Conservation (phyloP, 192 early-diverging fungal species). For the Entophlyctis luteolus region DNA sequence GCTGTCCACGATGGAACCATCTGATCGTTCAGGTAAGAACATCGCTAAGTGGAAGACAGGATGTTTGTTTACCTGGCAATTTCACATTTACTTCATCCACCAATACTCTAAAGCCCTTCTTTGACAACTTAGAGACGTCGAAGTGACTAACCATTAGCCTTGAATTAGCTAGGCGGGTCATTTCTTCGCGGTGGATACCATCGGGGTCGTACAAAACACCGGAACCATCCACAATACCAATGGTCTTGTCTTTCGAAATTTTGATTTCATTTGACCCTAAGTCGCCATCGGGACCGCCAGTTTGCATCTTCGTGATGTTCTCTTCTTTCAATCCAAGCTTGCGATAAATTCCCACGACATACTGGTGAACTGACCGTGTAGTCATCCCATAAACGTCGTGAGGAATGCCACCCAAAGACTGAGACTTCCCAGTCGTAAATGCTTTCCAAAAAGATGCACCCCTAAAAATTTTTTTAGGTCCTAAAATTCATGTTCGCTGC, state of each 20-base stretch:
- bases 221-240: conserved; percentile 93
- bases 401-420: conserved; percentile 89
- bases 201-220: conserved; percentile 91
- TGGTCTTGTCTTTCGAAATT: conserved; percentile 94
- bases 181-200: conserved; percentile 87
- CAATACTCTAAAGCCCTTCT: conserved; percentile 89
- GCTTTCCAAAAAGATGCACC: conserved; percentile 98
- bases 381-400: conserved; percentile 98
- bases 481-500: background rate
- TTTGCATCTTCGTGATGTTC: conserved; percentile 86
- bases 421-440: conserved; percentile 97
- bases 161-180: conserved; percentile 75
- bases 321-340: conserved; percentile 71
- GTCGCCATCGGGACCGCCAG: conserved; percentile 97
- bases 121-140: conserved; percentile 72
- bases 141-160: conserved; percentile 89
- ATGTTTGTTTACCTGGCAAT: conserved; percentile 57
- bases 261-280: conserved; percentile 98
- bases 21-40: conserved; percentile 17
- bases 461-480: conserved; percentile 31
- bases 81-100: conserved; percentile 89
- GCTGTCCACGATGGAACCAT: conserved; percentile 79
- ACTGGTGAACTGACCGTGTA: conserved; percentile 97
- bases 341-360: conserved; percentile 92
- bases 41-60: too few relatives aligned